Conservation (phyloP, 2,329 filamentous ascomycete genomes). For the Thielaviopsis ethacetica region DNA sequence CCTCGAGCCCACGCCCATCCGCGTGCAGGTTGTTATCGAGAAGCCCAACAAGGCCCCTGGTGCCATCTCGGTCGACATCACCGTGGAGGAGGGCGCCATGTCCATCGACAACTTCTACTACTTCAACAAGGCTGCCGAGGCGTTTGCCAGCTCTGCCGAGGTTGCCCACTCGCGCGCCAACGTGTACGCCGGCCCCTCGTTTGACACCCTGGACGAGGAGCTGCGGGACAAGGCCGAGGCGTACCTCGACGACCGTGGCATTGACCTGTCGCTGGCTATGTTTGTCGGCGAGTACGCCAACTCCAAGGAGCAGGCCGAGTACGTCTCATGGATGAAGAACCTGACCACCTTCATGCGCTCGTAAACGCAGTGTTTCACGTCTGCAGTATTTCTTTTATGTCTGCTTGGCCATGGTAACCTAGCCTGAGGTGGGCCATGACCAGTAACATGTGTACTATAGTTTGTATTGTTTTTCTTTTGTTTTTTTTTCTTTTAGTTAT, state of each 20-base stretch:
- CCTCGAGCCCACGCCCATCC: constrained; percentile 48
- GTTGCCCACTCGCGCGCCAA: constrained; percentile 59
- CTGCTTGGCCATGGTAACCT: neutral
- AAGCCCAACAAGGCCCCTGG: constrained; percentile 57
- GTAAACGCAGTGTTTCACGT: constrained; percentile 26
- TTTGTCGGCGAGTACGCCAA: constrained; percentile 96
- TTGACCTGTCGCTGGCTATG: constrained; percentile 70
- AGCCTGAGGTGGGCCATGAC: neutral
- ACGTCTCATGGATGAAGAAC: constrained; percentile 74
- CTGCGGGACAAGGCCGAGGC: constrained; percentile 82
- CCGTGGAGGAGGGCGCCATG: constrained; percentile 72
- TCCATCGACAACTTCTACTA: constrained; percentile 83
- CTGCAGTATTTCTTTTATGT: neutral
- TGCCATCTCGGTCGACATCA: constrained; percentile 71
- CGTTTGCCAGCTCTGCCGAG: constrained; percentile 60
- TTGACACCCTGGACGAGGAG: constrained; percentile 89
- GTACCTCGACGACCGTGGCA: constrained; percentile 86
- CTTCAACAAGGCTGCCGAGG: constrained; percentile 62
- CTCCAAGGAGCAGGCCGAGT: constrained; percentile 97
- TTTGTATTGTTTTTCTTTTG: neutral
- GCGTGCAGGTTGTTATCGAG: constrained; percentile 74
- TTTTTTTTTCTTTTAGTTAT: neutral
- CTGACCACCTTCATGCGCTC: constrained; percentile 53
- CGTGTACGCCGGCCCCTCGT: constrained; percentile 80
- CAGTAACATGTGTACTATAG: constrained; percentile 6